phyloP scores from a whole-genome alignment of 257 asterid genomes.

The Phtheirospermum japonicum region DNA sequence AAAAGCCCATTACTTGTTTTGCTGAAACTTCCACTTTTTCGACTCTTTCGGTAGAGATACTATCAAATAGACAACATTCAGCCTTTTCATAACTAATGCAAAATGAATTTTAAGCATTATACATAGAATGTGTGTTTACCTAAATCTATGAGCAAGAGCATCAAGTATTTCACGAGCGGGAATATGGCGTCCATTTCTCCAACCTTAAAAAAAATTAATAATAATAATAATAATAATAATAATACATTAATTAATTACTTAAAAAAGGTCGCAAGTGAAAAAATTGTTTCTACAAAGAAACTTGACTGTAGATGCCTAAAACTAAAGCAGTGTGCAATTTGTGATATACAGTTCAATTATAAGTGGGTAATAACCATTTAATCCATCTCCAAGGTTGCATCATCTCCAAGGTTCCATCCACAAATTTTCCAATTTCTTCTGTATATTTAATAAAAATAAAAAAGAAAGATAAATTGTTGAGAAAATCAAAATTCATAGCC shows the following conservation, averaged over 20 bases:
- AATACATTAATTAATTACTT: neutral
- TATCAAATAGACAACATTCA: no score
- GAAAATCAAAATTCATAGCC: no score
- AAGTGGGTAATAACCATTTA: no score
- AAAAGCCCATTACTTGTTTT: no score
- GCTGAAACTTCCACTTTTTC: no score
- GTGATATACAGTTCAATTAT: no score
- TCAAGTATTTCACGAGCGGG: slow-evolving; percentile 77
- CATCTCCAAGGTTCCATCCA: slow-evolving; percentile 9
- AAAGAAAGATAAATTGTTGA: neutral
- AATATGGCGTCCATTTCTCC: slow-evolving; percentile 84
- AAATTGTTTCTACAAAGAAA: neutral
- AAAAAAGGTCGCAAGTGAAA: neutral
- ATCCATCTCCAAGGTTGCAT: neutral
- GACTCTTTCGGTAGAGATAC: no score
- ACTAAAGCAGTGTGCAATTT: slow-evolving; percentile 11
- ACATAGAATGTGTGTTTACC: no score
- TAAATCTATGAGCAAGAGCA: slow-evolving; percentile 84
- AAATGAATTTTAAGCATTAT: no score
- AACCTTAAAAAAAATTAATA: slow-evolving; percentile 43
- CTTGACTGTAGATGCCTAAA: no score
- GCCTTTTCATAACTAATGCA: no score
- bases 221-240: no score
- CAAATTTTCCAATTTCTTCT: slow-evolving; percentile 8
- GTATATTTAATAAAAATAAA: neutral